Percentiles rank a stretch among this genome's conserved stretches.
Conservation (phyloP, 108 stramenopile genomes). For the Cyclotella cryptica region DNA sequence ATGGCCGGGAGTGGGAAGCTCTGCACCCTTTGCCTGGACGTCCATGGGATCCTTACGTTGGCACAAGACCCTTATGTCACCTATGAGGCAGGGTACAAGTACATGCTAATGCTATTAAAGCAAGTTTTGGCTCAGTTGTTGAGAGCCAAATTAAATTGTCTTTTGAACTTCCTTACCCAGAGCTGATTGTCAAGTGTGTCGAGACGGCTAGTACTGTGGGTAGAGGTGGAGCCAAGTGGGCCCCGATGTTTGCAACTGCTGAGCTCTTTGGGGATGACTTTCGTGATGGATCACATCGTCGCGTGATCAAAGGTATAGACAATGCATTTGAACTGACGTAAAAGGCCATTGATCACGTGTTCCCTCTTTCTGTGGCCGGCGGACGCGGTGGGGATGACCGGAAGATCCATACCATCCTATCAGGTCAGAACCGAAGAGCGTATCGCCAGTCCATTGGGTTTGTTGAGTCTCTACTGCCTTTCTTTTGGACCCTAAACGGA, state of each 20-base stretch:
- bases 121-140: neutral
- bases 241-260: conserved; percentile 4
- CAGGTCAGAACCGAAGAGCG: neutral
- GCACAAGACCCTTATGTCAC: conserved; percentile 3
- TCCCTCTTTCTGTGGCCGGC: neutral
- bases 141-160: neutral
- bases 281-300: neutral
- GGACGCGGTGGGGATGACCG: neutral
- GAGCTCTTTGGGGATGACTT: neutral
- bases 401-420: conserved; percentile 1
- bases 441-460: neutral
- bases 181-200: neutral
- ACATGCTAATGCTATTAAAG: conserved; percentile 2
- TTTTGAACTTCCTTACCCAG: conserved; percentile 1
- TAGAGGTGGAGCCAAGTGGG: neutral
- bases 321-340: neutral
- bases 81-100: neutral
- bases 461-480: neutral
- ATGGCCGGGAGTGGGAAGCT: neutral
- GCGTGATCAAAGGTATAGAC: neutral
- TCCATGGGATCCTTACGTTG: neutral
- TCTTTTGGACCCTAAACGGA: conserved; percentile 2
- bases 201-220: neutral
- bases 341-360: too few relatives aligned
- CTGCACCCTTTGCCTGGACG: neutral